Evolutionary conservation across 192 early-diverging fungal species (phyloP).

Genomic region (Anaeromyces robustus): DNA sequence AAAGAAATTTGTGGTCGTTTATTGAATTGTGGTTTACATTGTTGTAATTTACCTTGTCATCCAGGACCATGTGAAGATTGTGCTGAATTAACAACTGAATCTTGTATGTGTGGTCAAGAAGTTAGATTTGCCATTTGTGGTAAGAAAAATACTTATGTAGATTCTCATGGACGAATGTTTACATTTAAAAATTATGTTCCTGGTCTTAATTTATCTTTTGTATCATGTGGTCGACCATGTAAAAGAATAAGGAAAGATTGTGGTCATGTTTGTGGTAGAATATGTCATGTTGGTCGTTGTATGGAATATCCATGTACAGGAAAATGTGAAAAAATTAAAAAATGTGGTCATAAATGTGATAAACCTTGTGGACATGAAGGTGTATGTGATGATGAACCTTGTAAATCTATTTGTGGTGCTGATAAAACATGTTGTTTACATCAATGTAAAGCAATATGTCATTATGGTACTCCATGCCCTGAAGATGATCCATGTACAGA

Average conservation of each 20-base stretch:
- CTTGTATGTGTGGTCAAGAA: background rate
- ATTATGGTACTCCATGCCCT: conserved; percentile 56
- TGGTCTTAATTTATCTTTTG: background rate
- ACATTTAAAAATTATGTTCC: background rate
- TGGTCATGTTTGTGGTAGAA: conserved; percentile 60
- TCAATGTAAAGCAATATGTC: conserved; percentile 56
- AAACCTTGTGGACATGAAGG: background rate
- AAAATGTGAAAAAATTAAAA: background rate
- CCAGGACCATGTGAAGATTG: background rate
- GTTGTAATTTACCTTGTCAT: background rate
- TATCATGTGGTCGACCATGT: background rate
- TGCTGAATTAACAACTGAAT: background rate
- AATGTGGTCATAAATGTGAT: background rate
- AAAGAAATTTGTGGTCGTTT: conserved; percentile 45
- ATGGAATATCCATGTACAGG: conserved; percentile 13
- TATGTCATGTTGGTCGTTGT: conserved; percentile 70
- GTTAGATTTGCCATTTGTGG: background rate
- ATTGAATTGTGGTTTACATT: conserved; percentile 28
- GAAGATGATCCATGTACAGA: conserved; percentile 55
- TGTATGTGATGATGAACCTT: conserved; percentile 9
- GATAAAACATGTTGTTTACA: conserved; percentile 69
- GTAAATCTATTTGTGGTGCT: conserved; percentile 55
- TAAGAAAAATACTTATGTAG: background rate
- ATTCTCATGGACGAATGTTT: background rate
- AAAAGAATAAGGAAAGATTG: conserved; percentile 12